Evolutionary conservation across 1,284 basidiomycete species (phyloP), one percentile per base, ranked within the genome.

Genomic region (Fistulina hepatica): DNA sequence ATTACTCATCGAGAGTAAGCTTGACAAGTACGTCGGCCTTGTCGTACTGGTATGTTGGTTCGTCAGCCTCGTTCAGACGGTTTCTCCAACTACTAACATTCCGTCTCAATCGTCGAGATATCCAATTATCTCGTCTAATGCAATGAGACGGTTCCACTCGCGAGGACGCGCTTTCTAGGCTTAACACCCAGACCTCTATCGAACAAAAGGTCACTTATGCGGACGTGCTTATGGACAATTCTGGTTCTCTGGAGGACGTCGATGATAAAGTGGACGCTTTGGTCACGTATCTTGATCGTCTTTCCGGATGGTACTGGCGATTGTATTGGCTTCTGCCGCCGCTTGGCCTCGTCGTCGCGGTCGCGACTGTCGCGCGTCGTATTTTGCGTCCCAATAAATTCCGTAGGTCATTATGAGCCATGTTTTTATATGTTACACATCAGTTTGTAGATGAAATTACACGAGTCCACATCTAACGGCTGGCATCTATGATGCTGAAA

Each of bases 11-110:
- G 94, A 98, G 57, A 81, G 88, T 1, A 81, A 82, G 1, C 56
- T 97, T 36, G 91, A 85, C 79, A 77, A 73, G 52, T 85, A 75
- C 66, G 85, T 93, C 39, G 91, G 81, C 2, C 73, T 74, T 48
- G 75, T 93, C 8, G 72, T 93, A 3, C 76, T 98, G 12, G 91
- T 97, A 2, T 95, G 88, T 52, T 91, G 83, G 89, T 90, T 43
- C 42, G 79, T 51, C 21, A 39, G n/a, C 21, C 27, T 21, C 19
- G 23, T 21, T 17, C n/a, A 23, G 7, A 12, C n/a, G n/a, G n/a
- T n/a, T n/a, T 13, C 12, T 34, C 11, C 27, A 13, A 27, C 15
- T 13, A 9, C 8, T 20, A 20, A 21, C 15, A 23, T 7, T 27
- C 24, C 21, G 19, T 34, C 27, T 32, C n/a, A n/a, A n/a, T 46